A percentile compares a stretch with the other conserved stretches of the same genome.
Conservation (phyloP, 2,329 filamentous ascomycete genomes). For the Nakataea oryzae region DNA sequence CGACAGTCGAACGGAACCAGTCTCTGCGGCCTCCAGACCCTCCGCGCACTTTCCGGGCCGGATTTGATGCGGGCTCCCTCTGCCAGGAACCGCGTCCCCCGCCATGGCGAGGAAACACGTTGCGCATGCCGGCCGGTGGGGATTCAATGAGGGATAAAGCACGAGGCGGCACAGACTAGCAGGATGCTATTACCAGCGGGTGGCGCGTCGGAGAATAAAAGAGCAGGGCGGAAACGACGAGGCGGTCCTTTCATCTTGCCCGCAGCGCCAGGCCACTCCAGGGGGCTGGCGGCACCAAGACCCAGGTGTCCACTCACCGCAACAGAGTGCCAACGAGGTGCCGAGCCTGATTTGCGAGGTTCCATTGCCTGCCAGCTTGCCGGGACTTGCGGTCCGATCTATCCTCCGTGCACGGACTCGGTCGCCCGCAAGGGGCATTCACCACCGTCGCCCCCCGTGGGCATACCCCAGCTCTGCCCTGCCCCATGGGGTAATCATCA, state of each 20-base stretch:
- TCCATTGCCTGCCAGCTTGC: background rate
- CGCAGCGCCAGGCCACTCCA: too few relatives aligned
- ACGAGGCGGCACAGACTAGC: background rate
- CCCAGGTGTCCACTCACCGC: too few relatives aligned
- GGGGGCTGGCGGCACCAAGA: too few relatives aligned
- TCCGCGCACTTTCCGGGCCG: background rate
- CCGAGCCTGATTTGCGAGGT: background rate
- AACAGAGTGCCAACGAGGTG: background rate
- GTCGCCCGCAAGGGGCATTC: background rate
- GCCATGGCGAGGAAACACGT: too few relatives aligned
- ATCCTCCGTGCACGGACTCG: constrained; percentile 1
- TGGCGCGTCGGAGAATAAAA: background rate
- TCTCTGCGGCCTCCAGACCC: background rate
- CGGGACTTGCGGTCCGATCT: constrained; percentile 6
- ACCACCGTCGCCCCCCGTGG: background rate
- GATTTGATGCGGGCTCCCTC: background rate
- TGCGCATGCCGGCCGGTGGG: too few relatives aligned
- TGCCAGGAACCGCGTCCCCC: too few relatives aligned
- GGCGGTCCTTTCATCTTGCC: background rate
- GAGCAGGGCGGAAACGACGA: background rate
- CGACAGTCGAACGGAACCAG: background rate
- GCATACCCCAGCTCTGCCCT: background rate
- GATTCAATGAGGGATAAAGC: background rate
- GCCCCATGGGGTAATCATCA: background rate
- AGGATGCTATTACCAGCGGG: background rate